Percentiles rank a stretch among this genome's conserved stretches.
Evolutionary conservation across 1,284 basidiomycete genomes (phyloP).

Genomic region (Hypsizygus ulmarius): DNA sequence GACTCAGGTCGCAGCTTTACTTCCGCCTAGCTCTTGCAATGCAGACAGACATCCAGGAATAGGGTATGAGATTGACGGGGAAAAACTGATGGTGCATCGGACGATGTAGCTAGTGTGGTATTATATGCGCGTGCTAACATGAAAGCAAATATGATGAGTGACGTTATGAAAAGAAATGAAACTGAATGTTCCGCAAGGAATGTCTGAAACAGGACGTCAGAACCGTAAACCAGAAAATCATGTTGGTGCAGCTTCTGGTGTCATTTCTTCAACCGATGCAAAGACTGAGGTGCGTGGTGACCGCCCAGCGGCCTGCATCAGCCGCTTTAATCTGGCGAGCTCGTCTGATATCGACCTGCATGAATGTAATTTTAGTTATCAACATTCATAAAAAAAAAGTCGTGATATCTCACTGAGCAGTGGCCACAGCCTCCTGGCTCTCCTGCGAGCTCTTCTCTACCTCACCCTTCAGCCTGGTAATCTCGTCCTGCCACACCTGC

Average conservation of each 20-base stretch:
- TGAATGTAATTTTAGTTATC: conserved; percentile 2
- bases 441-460: conserved; percentile 53
- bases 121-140: conserved; percentile 17
- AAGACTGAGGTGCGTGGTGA: conserved; percentile 7
- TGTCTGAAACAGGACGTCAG: not conserved
- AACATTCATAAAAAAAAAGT: conserved; percentile 6
- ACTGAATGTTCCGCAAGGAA: conserved; percentile 3
- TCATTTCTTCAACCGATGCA: too few species aligned
- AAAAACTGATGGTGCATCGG: conserved; percentile 3
- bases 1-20: not conserved
- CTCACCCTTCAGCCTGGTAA: conserved; percentile 46
- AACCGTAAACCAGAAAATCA: not conserved
- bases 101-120: conserved; percentile 10
- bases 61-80: conserved; percentile 14
- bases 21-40: not conserved
- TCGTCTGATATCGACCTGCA: conserved; percentile 56
- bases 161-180: conserved; percentile 7
- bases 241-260: conserved; percentile 1
- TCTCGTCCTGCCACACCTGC: conserved; percentile 46
- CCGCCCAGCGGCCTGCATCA: conserved; percentile 54
- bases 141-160: conserved; percentile 16
- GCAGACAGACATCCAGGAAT: not conserved
- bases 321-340: conserved; percentile 60
- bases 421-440: conserved; percentile 54
- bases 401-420: conserved; percentile 52